A percentile compares a stretch with the other conserved stretches of the same genome.
Evolutionary conservation across 441 rosid genomes (phyloP).

Genomic region (Populus hybrid): DNA sequence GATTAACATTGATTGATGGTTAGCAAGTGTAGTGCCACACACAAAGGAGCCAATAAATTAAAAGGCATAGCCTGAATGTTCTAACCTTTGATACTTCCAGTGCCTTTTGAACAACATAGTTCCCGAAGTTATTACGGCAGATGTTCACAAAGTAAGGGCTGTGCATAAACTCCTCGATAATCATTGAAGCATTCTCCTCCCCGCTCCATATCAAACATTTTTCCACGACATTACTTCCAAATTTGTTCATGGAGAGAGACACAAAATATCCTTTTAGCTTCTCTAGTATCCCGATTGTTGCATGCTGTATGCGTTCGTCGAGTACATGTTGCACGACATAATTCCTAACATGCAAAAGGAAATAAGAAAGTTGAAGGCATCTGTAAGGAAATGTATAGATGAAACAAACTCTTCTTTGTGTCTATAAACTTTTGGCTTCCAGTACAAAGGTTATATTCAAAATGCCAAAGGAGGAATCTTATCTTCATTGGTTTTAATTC

Average conservation of each 20-base stretch:
- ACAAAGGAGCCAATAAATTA: too few relatives aligned
- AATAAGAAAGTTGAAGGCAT: neutral
- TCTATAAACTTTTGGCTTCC: neutral
- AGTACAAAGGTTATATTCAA: too few relatives aligned
- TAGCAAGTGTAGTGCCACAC: neutral
- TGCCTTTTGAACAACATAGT: slow-evolving; percentile 45
- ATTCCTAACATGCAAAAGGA: slow-evolving; percentile 28
- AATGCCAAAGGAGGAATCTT: too few relatives aligned
- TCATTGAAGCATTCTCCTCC: slow-evolving; percentile 12
- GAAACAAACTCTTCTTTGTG: neutral
- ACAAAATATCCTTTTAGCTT: slow-evolving; percentile 29
- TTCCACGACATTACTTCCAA: slow-evolving; percentile 53
- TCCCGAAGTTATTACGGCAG: slow-evolving; percentile 33
- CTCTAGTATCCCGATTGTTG: slow-evolving; percentile 12
- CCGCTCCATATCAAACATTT: slow-evolving; percentile 30
- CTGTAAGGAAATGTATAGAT: neutral
- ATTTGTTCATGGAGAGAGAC: slow-evolving; percentile 36
- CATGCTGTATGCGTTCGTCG: slow-evolving; percentile 12
- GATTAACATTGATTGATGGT: neutral
- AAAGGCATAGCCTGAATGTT: neutral
- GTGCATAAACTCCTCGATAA: slow-evolving; percentile 33
- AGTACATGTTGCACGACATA: slow-evolving; percentile 50
- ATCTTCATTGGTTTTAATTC: too few relatives aligned
- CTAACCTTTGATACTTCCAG: slow-evolving; percentile 34
- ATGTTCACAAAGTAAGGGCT: slow-evolving; percentile 21